Base-by-base conservation (phyloP, 345 rosid species). In the Viola odorata region DNA sequence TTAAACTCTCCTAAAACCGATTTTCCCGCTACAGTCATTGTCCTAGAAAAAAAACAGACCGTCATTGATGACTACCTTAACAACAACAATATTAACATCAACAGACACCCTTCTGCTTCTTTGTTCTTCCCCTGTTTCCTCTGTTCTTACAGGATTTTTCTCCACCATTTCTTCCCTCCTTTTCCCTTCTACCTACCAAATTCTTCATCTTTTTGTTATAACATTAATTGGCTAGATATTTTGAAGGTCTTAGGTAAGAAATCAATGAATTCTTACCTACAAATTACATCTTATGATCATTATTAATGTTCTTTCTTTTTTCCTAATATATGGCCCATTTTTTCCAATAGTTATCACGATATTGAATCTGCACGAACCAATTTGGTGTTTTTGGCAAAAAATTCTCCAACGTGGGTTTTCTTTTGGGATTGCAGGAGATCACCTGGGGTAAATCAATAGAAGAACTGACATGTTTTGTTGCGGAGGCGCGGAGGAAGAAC, bases 401-500 rank as follows among this genome's bases (percentile, higher is more conserved):
- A 6, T 52, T 44, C 1, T 3, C 13, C 13, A 7, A 52, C 42
- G 50, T 12, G 4, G 14, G 49, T 39, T 12, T 66, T 50, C 50
- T 66, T 51, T 42, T 50, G 55, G 61, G 50, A 41, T 13, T 45
- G 54, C 60, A 61, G 72, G 61, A 48, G 37, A 50, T 55, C 47
- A 8, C 13, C 14, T 13, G 8, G 9, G 12, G 12, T 37, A 8
- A 4, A 44, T 45, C 54, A 14, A 55, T 11, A 10, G 37, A 40
- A 53, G 39, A 41, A 58, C 4, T 53, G 60, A 59, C 36, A 90
- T 94, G 97, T 86, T 81, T 66, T 94, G 99, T 75, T 94, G 99
- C 66, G 91, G 87, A 64, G 99, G 83, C 61, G 72, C 78, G 57
- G 97, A 90, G 77, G 97, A 94, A 78, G 97, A 94, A 69, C 76